Percentiles rank a stretch among this genome's conserved stretches.
Evolutionary conservation across 2,329 filamentous ascomycete genomes (phyloP).

Genomic region (Zymoseptoria brevis): DNA sequence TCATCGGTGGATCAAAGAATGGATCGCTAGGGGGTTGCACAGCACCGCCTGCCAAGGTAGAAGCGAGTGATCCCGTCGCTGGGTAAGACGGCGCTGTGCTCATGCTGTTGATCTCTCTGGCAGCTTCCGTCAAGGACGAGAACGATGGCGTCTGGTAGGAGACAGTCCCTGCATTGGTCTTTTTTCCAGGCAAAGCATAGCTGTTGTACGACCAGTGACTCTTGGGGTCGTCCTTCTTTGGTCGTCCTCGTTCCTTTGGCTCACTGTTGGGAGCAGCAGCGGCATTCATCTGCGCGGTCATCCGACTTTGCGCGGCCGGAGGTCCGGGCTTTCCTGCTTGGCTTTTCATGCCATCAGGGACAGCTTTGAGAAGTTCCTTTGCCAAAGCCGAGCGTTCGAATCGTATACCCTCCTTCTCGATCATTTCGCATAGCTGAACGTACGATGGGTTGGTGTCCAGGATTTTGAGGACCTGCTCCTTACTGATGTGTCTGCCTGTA

Average conservation of each 20-base stretch:
- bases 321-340: slow-evolving; percentile 21
- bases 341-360: slow-evolving; percentile 31
- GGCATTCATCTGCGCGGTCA: slow-evolving; percentile 2
- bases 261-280: slow-evolving; percentile 3
- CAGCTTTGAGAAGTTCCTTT: slow-evolving; percentile 40
- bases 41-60: slow-evolving; percentile 4
- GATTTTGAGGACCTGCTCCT: slow-evolving; percentile 38
- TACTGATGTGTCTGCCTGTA: slow-evolving; percentile 29
- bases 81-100: slow-evolving; percentile 3
- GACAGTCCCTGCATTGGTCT: slow-evolving; percentile 13
- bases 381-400: slow-evolving; percentile 49
- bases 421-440: slow-evolving; percentile 45
- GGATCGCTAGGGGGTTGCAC: slow-evolving; percentile 1
- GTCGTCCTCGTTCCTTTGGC: slow-evolving; percentile 16
- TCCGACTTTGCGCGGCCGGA: slow-evolving; percentile 2
- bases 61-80: slow-evolving; percentile 4
- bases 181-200: background rate
- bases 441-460: slow-evolving; percentile 50
- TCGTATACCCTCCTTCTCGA: slow-evolving; percentile 43
- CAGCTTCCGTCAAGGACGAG: slow-evolving; percentile 19
- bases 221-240: slow-evolving; percentile 11
- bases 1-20: slow-evolving; percentile 6
- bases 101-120: slow-evolving; percentile 19
- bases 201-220: slow-evolving; percentile 7
- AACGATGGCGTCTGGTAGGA: slow-evolving; percentile 22